Evolutionary conservation across 2,329 filamentous ascomycete genomes (phyloP).

Genomic region (Hypoxylon sp.): DNA sequence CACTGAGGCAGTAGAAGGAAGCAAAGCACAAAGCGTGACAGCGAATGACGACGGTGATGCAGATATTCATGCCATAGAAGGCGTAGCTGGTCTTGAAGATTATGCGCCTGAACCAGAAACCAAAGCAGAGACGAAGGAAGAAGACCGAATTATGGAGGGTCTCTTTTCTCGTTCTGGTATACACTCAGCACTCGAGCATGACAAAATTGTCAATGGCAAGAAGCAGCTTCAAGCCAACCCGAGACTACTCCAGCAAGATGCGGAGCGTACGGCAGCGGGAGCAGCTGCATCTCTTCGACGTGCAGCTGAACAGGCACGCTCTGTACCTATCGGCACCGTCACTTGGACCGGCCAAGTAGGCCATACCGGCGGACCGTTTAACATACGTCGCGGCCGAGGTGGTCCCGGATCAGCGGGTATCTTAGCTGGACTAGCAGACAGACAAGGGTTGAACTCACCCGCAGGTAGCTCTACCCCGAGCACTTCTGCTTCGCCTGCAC

Average conservation of each 20-base stretch:
- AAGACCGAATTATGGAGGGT: conserved; percentile 86
- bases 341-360: conserved; percentile 95
- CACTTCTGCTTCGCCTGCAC: conserved; percentile 59
- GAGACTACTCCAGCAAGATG: conserved; percentile 84
- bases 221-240: conserved; percentile 80
- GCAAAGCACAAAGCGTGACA: conserved; percentile 25
- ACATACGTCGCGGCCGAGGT: conserved; percentile 62
- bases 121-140: conserved; percentile 65
- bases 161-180: conserved; percentile 90
- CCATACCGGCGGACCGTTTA: conserved; percentile 78
- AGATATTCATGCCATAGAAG: conserved; percentile 56
- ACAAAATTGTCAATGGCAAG: conserved; percentile 87
- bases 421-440: conserved; percentile 70
- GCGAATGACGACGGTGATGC: conserved; percentile 47
- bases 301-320: conserved; percentile 79
- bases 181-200: conserved; percentile 93
- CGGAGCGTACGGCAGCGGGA: conserved; percentile 81
- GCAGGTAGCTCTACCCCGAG: conserved; percentile 61
- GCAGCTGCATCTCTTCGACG: conserved; percentile 83
- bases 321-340: conserved; percentile 84
- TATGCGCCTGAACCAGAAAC: conserved; percentile 65
- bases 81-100: conserved; percentile 52
- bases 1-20: conserved; percentile 23
- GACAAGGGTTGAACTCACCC: conserved; percentile 62
- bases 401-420: conserved; percentile 70